A percentile compares a stretch with the other conserved stretches of the same genome.
Evolutionary conservation across 1,284 basidiomycete species (phyloP).

Genomic region (Abortiporus biennis): DNA sequence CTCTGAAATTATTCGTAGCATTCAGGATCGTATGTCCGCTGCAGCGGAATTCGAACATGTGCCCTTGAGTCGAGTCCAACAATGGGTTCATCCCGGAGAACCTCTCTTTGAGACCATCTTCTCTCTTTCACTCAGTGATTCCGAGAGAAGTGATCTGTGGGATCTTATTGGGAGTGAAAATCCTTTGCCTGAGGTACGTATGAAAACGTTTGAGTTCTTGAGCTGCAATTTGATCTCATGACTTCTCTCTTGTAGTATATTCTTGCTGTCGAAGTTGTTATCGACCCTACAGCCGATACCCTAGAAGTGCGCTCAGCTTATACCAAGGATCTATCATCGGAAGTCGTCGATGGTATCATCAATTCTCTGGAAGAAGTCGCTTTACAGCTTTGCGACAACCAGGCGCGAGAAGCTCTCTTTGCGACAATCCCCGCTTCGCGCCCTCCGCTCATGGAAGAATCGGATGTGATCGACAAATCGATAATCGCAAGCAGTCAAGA

Average conservation of each 20-base stretch:
- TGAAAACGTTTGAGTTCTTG: slow-evolving; percentile 2
- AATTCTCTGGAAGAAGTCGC: slow-evolving; percentile 9
- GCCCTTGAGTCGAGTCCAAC: slow-evolving; percentile 38
- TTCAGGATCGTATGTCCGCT: slow-evolving; percentile 34
- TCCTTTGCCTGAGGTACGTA: slow-evolving; percentile 38
- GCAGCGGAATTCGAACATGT: slow-evolving; percentile 37
- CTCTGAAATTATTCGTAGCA: slow-evolving; percentile 23
- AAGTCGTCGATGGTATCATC: slow-evolving; percentile 20
- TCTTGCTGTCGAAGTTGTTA: slow-evolving; percentile 38
- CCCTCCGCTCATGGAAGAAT: neutral
- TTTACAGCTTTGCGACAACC: neutral
- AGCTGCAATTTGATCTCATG: neutral
- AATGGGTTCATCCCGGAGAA: slow-evolving; percentile 34
- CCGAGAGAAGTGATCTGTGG: slow-evolving; percentile 19
- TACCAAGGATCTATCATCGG: slow-evolving; percentile 19
- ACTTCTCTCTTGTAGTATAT: slow-evolving; percentile 28
- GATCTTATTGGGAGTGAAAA: slow-evolving; percentile 31
- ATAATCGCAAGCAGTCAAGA: too few relatives aligned
- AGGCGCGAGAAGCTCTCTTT: slow-evolving; percentile 1
- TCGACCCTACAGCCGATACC: slow-evolving; percentile 26
- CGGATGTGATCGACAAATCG: neutral
- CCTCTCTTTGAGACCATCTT: slow-evolving; percentile 38
- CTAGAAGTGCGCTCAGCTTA: slow-evolving; percentile 27
- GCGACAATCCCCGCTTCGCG: neutral
- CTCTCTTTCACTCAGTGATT: slow-evolving; percentile 34